phyloP scores from a whole-genome alignment of 768 basidiomycete species.

The Pulveroboletus sp. region DNA sequence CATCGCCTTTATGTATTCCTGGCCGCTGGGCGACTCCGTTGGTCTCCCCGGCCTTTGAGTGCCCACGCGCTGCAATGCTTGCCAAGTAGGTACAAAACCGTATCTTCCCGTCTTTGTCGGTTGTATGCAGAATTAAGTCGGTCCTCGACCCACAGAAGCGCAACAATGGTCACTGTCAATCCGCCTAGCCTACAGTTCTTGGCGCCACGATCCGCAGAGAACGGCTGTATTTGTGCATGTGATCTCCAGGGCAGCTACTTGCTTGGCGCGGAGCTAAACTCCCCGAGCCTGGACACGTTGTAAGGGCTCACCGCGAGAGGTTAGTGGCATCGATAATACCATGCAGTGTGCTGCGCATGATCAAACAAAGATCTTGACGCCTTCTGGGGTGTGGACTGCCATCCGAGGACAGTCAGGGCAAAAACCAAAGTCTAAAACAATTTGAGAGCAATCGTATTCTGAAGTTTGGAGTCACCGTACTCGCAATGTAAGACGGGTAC shows the following conservation, averaged over 20 bases:
- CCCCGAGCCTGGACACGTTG: background rate
- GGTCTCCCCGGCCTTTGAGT: background rate
- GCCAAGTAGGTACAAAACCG: background rate
- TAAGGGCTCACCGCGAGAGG: conserved; percentile 5
- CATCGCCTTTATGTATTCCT: conserved; percentile 10
- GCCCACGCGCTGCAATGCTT: background rate
- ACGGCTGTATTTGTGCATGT: background rate
- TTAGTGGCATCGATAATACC: background rate
- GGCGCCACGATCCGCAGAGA: conserved; percentile 14
- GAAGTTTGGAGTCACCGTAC: background rate
- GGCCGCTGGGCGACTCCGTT: background rate
- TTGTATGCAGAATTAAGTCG: no score
- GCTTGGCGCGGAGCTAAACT: background rate
- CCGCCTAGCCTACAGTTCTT: conserved; percentile 8
- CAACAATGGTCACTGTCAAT: background rate
- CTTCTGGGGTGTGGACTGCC: background rate
- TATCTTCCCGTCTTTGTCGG: conserved; percentile 10
- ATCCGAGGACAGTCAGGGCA: conserved; percentile 7
- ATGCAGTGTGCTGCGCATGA: background rate
- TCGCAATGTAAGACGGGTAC: background rate
- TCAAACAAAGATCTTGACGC: background rate
- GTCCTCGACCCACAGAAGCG: background rate
- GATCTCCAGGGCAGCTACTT: background rate
- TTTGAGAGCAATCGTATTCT: background rate
- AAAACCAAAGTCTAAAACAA: conserved; percentile 2